A percentile compares a stretch with the other conserved stretches of the same genome.
Evolutionary conservation across 2,329 filamentous ascomycete species (phyloP).

Genomic region (Cytospora paraplurivora): DNA sequence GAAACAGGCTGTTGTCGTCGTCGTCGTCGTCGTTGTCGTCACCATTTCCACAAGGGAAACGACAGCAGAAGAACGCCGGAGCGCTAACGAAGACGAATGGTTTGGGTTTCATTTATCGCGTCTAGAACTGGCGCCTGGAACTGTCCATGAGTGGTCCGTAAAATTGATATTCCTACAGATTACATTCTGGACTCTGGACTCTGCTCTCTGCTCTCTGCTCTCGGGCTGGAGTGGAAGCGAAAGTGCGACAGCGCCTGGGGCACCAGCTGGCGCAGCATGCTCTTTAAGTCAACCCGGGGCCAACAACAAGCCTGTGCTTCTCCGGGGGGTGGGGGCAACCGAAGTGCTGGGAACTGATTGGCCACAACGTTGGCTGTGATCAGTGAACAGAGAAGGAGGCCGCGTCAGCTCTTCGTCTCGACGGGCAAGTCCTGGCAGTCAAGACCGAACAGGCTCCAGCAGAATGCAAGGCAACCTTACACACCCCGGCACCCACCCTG

Average conservation of each 20-base stretch:
- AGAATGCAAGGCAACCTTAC: neutral
- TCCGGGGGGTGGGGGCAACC: too few relatives aligned
- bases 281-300: too few relatives aligned
- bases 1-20: neutral
- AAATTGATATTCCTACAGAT: too few relatives aligned
- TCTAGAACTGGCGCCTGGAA: too few relatives aligned
- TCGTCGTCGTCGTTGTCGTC: neutral
- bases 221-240: too few relatives aligned
- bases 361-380: neutral
- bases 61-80: neutral
- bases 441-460: neutral
- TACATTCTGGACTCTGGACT: too few relatives aligned
- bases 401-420: constrained; percentile 1
- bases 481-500: neutral
- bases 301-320: too few relatives aligned
- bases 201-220: too few relatives aligned
- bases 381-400: neutral
- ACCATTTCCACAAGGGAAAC: neutral
- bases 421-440: neutral
- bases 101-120: neutral
- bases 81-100: neutral
- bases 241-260: too few relatives aligned
- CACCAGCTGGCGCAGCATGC: too few relatives aligned
- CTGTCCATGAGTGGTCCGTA: too few relatives aligned
- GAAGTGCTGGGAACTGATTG: neutral